Evolutionary conservation across 768 basidiomycete genomes (phyloP).

Genomic region (Suillus plorans): DNA sequence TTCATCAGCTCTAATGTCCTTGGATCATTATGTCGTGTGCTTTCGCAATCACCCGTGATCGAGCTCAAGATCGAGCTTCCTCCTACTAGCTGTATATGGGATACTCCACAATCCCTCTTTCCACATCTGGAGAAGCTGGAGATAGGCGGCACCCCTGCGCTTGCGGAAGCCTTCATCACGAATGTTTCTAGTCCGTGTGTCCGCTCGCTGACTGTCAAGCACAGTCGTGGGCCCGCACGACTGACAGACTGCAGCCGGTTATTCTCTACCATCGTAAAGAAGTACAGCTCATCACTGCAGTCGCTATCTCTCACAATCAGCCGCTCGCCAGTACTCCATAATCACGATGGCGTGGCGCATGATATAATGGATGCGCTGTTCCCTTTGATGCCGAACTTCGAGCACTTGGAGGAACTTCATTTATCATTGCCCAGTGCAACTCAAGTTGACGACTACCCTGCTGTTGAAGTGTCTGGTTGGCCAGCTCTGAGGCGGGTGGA

Average conservation of each 20-base stretch:
- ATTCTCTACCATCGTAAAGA: neutral
- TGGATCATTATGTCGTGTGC: neutral
- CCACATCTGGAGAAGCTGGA: neutral
- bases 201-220: neutral
- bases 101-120: neutral
- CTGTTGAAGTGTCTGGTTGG: constrained; percentile 2
- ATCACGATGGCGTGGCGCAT: constrained; percentile 1
- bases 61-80: constrained; percentile 6
- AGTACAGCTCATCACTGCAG: neutral
- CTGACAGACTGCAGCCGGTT: neutral
- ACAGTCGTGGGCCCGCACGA: constrained; percentile 3
- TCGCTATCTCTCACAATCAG: constrained; percentile 4
- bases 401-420: constrained; percentile 4
- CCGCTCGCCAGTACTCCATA: constrained; percentile 1
- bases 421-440: neutral
- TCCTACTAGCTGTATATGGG: neutral
- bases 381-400: constrained; percentile 4
- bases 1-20: constrained; percentile 3
- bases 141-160: neutral
- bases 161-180: neutral
- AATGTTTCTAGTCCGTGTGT: neutral
- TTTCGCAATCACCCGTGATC: constrained; percentile 5
- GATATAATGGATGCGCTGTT: constrained; percentile 4
- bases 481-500: neutral
- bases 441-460: neutral